Percentiles rank a stretch among this genome's conserved stretches.
phyloP scores from a whole-genome alignment of 148 eudicot genomes.

The Rhododendron griersonianum region DNA sequence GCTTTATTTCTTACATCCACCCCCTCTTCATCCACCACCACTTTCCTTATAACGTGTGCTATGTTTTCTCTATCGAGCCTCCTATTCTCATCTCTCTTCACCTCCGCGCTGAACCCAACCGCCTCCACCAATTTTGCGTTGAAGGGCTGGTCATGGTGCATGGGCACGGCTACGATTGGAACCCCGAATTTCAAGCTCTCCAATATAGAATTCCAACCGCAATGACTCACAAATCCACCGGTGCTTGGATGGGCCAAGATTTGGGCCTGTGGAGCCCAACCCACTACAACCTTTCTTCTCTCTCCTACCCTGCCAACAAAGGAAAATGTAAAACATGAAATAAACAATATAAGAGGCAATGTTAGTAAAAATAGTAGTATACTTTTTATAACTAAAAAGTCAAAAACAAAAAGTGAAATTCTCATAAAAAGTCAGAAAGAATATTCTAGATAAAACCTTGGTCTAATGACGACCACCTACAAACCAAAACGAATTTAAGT shows the following conservation, averaged over 20 bases:
- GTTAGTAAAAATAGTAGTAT: too few species aligned
- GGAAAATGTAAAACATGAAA: neutral
- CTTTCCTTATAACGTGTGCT: constrained; percentile 13
- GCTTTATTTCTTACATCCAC: constrained; percentile 14
- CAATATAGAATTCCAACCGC: constrained; percentile 30
- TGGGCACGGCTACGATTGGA: constrained; percentile 26
- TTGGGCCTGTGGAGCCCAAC: constrained; percentile 31
- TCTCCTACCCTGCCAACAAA: constrained; percentile 10
- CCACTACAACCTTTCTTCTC: constrained; percentile 19
- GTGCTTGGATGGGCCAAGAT: constrained; percentile 18
- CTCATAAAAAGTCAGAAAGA: too few species aligned
- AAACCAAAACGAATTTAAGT: too few species aligned
- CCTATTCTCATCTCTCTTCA: constrained; percentile 8
- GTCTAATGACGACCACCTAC: too few species aligned
- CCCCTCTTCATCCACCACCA: constrained; percentile 15
- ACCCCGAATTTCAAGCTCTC: constrained; percentile 23
- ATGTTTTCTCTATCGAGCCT: constrained; percentile 14
- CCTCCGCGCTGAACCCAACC: constrained; percentile 21
- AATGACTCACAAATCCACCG: constrained; percentile 36
- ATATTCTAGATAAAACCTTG: too few species aligned
- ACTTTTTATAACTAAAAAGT: too few species aligned
- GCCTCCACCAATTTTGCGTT: constrained; percentile 20
- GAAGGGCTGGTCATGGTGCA: constrained; percentile 28
- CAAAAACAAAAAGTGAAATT: too few species aligned
- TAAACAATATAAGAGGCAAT: too few species aligned